Evolutionary conservation across 2,329 filamentous ascomycete species (phyloP), one percentile per base, ranked within the genome.

Genomic region (Gaeumannomyces tritici): DNA sequence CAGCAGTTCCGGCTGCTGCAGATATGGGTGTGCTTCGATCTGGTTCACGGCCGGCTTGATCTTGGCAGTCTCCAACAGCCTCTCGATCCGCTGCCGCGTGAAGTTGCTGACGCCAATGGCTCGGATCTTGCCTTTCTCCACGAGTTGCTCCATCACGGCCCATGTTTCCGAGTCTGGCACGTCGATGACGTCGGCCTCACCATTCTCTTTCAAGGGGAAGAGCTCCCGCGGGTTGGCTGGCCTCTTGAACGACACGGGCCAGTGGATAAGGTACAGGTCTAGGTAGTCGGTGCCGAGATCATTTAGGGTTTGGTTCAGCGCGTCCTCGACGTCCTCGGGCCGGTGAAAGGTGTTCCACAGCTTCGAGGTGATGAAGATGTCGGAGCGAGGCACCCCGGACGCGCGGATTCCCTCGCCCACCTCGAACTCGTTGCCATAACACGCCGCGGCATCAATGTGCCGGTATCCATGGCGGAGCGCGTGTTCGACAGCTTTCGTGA

Each of bases 1-100:
- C 9, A 87, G 72, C 31, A 90, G 74, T 24, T 81, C 76, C 2
- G 75, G 74, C 70, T 84, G 87, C 70, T 88, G 87, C 13, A 89
- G 77, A 68, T 87, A 88, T 2, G 87, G 85, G 71, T 89, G 86
- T 61, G 84, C 84, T 71, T 89, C 87, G 65, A 89, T 84, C 74
- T 89, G 87, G 73, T 89, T 89, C 67, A 82, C 81, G 2, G 83
- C 83, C 1, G 87, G 87, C 1, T 77, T 74, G 13, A 85, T 77
- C 54, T 74, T 79, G n/a, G 81, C 80, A 67, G 82, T 81, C 60
- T 70, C 62, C 26, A 80, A 70, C 55, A 82, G 71, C n/a, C 75
- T 67, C 67, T 79, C 72, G 26, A 81, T 71, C 24, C 72, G 72
- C 9, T 70, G 64, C 58, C 75, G 71, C 27, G 76, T 80, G 71